Percentiles rank a stretch among this genome's conserved stretches.
Evolutionary conservation across 2,329 filamentous ascomycete genomes (phyloP).

Genomic region (Sporothrix brasiliensis): DNA sequence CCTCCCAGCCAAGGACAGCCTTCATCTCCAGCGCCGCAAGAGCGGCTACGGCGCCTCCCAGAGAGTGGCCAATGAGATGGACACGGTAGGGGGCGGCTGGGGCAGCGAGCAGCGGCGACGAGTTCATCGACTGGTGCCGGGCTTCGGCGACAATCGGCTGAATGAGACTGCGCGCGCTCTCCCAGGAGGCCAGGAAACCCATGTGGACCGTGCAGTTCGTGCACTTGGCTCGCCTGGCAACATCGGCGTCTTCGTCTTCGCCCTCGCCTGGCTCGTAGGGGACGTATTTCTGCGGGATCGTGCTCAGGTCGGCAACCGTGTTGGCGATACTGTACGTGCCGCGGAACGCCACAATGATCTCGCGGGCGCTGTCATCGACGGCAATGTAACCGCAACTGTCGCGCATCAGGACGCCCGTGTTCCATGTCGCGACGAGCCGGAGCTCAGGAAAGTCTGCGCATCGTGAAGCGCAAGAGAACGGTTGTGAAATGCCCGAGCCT

Average conservation of each 20-base stretch:
- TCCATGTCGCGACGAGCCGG: conserved; percentile 82
- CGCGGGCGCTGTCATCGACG: conserved; percentile 65
- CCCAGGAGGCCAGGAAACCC: conserved; percentile 87
- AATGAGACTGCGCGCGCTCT: conserved; percentile 69
- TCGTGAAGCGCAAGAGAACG: conserved; percentile 82
- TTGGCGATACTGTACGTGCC: conserved; percentile 94
- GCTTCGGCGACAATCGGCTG: conserved; percentile 67
- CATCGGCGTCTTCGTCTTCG: conserved; percentile 29
- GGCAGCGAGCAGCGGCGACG: not conserved
- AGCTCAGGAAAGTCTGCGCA: conserved; percentile 82
- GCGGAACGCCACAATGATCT: conserved; percentile 83
- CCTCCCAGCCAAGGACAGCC: conserved; percentile 67
- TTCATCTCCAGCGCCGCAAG: conserved; percentile 82
- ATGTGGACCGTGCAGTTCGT: conserved; percentile 88
- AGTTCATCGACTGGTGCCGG: conserved; percentile 42
- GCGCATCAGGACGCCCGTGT: conserved; percentile 81
- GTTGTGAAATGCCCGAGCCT: conserved; percentile 80
- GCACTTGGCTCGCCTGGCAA: conserved; percentile 53
- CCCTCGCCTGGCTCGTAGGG: conserved; percentile 68
- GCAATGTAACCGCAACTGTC: conserved; percentile 95
- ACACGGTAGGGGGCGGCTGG: conserved; percentile 69
- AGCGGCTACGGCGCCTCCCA: conserved; percentile 89
- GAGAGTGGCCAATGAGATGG: conserved; percentile 83
- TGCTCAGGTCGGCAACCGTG: conserved; percentile 86
- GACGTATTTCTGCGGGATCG: conserved; percentile 84